Conservation (phyloP, 2,329 filamentous ascomycete species). For the Arachnopeziza araneosa region DNA sequence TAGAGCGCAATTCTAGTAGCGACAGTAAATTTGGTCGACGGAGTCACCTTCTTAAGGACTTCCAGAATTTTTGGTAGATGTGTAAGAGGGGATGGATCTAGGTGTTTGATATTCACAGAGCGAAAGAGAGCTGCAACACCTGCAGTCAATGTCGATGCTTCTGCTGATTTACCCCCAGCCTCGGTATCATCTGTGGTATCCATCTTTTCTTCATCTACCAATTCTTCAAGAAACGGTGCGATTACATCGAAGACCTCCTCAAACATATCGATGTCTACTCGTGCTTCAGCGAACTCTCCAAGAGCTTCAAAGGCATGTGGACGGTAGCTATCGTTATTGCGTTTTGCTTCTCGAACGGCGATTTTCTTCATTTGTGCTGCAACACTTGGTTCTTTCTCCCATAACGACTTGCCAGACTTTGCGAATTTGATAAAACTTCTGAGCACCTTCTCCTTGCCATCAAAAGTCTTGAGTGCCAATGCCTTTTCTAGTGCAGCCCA, state of each 20-base stretch:
- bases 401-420: constrained; percentile 54
- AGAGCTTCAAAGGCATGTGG: constrained; percentile 68
- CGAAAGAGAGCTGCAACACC: constrained; percentile 29
- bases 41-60: constrained; percentile 17
- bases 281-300: constrained; percentile 64
- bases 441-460: constrained; percentile 82
- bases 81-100: constrained; percentile 19
- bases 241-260: constrained; percentile 61
- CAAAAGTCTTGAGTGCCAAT: constrained; percentile 83
- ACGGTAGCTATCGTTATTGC: constrained; percentile 81
- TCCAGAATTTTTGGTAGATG: constrained; percentile 26
- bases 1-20: constrained; percentile 27
- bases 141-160: constrained; percentile 27
- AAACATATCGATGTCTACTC: constrained; percentile 66
- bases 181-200: constrained; percentile 39
- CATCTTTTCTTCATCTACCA: constrained; percentile 58
- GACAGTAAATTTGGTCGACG: constrained; percentile 25
- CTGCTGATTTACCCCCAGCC: constrained; percentile 16
- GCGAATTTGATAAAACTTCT: constrained; percentile 75
- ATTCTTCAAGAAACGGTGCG: constrained; percentile 53
- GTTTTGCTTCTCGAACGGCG: constrained; percentile 78
- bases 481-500: constrained; percentile 84
- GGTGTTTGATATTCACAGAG: constrained; percentile 25
- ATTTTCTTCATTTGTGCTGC: constrained; percentile 72
- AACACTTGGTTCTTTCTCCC: constrained; percentile 46